phyloP scores from a whole-genome alignment of 495 filamentous ascomycete species.

The Aspergillus avenaceus region DNA sequence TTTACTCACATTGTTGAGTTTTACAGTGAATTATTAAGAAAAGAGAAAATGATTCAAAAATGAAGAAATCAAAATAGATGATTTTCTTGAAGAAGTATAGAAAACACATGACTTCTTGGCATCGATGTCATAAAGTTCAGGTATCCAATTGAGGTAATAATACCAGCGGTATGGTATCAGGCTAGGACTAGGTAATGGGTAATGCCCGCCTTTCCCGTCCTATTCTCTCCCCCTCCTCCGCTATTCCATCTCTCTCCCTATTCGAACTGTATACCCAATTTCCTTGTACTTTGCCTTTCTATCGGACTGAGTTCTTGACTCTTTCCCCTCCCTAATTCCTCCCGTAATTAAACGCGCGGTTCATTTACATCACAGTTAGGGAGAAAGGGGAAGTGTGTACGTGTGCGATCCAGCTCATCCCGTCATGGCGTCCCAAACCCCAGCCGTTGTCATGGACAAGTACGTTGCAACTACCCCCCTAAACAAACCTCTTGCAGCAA shows the following conservation, averaged over 20 bases:
- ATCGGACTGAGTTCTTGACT: background rate
- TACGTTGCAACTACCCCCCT: conserved; percentile 47
- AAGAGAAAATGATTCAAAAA: background rate
- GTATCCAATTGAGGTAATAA: background rate
- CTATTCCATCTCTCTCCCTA: background rate
- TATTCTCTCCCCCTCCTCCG: conserved; percentile 4
- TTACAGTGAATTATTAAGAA: background rate
- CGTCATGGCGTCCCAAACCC: conserved; percentile 92
- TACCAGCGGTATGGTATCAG: no score
- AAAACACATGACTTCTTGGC: conserved; percentile 1
- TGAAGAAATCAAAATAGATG: background rate
- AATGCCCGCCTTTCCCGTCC: conserved; percentile 1
- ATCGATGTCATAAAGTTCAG: conserved; percentile 1
- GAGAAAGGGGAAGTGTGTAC: conserved; percentile 16
- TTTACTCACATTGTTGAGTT: no score
- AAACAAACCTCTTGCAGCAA: background rate
- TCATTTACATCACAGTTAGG: background rate
- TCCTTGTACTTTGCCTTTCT: background rate
- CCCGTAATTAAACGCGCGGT: background rate
- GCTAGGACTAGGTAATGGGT: no score
- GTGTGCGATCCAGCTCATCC: conserved; percentile 20
- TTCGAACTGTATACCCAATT: conserved; percentile 1
- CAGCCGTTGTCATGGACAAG: conserved; percentile 99
- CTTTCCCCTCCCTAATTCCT: background rate
- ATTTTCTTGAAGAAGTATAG: background rate